phyloP scores from a whole-genome alignment of 345 rosid genomes.

The Sapria himalayana region DNA sequence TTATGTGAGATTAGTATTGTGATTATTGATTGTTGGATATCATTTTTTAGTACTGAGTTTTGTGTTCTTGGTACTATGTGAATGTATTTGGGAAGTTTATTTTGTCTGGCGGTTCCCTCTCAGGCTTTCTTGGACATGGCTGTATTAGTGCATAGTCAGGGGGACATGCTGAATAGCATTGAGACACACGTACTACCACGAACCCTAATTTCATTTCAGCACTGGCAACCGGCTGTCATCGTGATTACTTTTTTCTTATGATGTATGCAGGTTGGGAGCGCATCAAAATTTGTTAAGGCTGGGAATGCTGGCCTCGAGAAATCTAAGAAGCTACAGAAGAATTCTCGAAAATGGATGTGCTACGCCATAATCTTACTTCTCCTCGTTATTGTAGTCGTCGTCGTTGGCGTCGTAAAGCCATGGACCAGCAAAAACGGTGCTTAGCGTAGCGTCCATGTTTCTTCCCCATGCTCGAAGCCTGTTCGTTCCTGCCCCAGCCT shows the following conservation, averaged over 20 bases:
- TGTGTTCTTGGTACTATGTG: too few relatives aligned
- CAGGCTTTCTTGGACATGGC: constrained; percentile 95
- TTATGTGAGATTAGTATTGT: too few relatives aligned
- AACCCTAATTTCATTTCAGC: background rate
- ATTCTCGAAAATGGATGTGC: constrained; percentile 88
- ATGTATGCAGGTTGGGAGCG: constrained; percentile 53
- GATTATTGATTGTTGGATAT: too few relatives aligned
- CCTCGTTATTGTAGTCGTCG: constrained; percentile 39
- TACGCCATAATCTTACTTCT: constrained; percentile 73
- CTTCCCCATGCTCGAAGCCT: too few relatives aligned
- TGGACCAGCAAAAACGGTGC: constrained; percentile 65
- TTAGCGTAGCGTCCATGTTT: constrained; percentile 10
- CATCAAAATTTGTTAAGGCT: constrained; percentile 79
- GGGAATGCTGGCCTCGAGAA: constrained; percentile 54
- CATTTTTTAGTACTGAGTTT: too few relatives aligned
- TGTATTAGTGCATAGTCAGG: constrained; percentile 81
- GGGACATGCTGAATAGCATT: constrained; percentile 82
- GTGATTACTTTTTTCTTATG: background rate
- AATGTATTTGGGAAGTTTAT: too few relatives aligned
- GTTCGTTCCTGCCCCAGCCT: too few relatives aligned
- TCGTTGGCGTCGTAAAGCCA: constrained; percentile 49
- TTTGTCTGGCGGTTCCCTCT: too few relatives aligned
- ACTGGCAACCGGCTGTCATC: background rate
- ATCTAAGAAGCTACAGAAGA: constrained; percentile 56
- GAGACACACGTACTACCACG: constrained; percentile 65